Conservation (phyloP, 2,329 filamentous ascomycete genomes). For the Cyphellophora attinorum region DNA sequence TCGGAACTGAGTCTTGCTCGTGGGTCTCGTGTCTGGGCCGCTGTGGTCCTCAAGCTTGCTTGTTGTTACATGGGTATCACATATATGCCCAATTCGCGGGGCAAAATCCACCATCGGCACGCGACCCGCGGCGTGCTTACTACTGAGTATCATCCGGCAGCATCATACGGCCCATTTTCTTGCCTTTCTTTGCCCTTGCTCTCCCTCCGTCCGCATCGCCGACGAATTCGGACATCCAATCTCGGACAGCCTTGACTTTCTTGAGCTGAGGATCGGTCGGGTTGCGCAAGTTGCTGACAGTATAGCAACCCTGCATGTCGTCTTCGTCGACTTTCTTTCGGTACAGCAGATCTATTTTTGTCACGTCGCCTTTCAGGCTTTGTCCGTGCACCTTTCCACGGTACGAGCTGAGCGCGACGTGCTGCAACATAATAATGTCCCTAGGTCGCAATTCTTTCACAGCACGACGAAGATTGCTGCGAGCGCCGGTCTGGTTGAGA, state of each 20-base stretch:
- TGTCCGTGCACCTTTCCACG: constrained; percentile 73
- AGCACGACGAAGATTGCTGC: constrained; percentile 27
- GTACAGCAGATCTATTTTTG: constrained; percentile 58
- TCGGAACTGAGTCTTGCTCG: no score
- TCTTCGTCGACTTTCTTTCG: constrained; percentile 42
- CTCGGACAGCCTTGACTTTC: constrained; percentile 58
- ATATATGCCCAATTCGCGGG: no score
- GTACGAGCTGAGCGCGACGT: constrained; percentile 70
- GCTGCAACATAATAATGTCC: constrained; percentile 70
- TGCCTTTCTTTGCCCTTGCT: constrained; percentile 4
- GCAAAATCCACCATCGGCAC: neutral
- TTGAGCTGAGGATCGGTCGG: constrained; percentile 41
- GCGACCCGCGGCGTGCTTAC: neutral
- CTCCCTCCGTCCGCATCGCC: constrained; percentile 24
- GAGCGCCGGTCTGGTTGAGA: constrained; percentile 18
- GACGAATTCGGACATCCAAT: constrained; percentile 69
- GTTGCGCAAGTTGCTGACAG: constrained; percentile 37
- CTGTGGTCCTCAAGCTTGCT: no score
- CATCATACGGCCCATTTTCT: constrained; percentile 2
- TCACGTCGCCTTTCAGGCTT: constrained; percentile 62
- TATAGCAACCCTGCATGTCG: constrained; percentile 50
- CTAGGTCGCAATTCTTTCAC: constrained; percentile 49
- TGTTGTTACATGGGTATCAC: no score
- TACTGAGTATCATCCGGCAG: constrained; percentile 32
- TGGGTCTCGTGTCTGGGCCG: no score